A percentile compares a stretch with the other conserved stretches of the same genome.
Evolutionary conservation across 441 rosid species (phyloP).

Genomic region (Arabidopsis hybrid): DNA sequence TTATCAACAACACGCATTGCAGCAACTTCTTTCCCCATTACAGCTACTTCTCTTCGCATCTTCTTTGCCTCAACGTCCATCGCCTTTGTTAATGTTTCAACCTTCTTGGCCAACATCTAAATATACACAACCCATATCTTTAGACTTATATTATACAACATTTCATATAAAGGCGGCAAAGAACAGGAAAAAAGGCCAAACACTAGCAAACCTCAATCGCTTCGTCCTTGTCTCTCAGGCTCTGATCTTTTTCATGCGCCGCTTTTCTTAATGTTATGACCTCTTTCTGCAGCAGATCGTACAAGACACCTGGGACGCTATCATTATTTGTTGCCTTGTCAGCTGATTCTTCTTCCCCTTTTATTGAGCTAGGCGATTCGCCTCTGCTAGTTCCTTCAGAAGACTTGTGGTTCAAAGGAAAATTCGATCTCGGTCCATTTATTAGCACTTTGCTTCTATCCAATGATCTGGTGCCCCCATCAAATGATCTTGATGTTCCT

Average conservation of each 20-base stretch:
- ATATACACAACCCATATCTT: slow-evolving; percentile 27
- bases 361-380: slow-evolving; percentile 55
- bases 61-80: slow-evolving; percentile 99
- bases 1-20: slow-evolving; percentile 90
- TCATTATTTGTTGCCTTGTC: slow-evolving; percentile 64
- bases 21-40: slow-evolving; percentile 94
- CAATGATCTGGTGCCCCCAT: slow-evolving; percentile 87
- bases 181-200: slow-evolving; percentile 12
- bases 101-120: slow-evolving; percentile 94
- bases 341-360: slow-evolving; percentile 51
- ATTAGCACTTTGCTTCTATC: slow-evolving; percentile 75
- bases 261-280: slow-evolving; percentile 86
- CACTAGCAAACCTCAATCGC: slow-evolving; percentile 78
- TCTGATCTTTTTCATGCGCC: slow-evolving; percentile 92
- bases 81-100: slow-evolving; percentile 94
- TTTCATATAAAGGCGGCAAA: slow-evolving; percentile 18
- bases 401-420: slow-evolving; percentile 60
- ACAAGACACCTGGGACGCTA: slow-evolving; percentile 75
- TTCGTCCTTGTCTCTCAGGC: slow-evolving; percentile 96
- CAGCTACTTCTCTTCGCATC: slow-evolving; percentile 98
- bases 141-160: slow-evolving; percentile 3
- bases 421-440: slow-evolving; percentile 59
- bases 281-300: slow-evolving; percentile 94
- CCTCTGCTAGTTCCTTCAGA: slow-evolving; percentile 60
- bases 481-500: slow-evolving; percentile 98